A percentile compares a stretch with the other conserved stretches of the same genome.
Evolutionary conservation across 2,329 filamentous ascomycete species (phyloP).

Genomic region (Tolypocladium capitatum): DNA sequence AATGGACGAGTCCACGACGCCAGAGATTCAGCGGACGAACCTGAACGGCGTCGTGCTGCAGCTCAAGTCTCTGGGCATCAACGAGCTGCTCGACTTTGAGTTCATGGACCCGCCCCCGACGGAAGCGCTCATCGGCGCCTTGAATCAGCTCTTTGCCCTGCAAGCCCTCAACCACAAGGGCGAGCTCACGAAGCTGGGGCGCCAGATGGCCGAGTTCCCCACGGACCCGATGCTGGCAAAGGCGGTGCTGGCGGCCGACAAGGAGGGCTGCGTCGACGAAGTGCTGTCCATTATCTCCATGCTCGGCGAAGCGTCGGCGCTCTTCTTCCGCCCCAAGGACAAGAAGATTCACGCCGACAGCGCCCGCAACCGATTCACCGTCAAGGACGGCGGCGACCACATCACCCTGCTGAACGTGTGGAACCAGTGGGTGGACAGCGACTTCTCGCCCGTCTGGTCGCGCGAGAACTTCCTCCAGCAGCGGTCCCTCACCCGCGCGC

Average conservation of each 20-base stretch:
- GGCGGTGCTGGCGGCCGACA: conserved; percentile 74
- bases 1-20: conserved; percentile 80
- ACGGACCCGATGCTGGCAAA: conserved; percentile 87
- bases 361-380: conserved; percentile 74
- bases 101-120: conserved; percentile 91
- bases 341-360: conserved; percentile 95
- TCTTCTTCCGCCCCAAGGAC: conserved; percentile 93
- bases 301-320: conserved; percentile 73
- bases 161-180: conserved; percentile 82
- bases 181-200: conserved; percentile 76
- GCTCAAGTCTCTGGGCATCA: conserved; percentile 81
- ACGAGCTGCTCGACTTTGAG: conserved; percentile 85
- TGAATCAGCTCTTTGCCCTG: conserved; percentile 85
- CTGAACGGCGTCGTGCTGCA: conserved; percentile 73
- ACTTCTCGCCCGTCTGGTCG: conserved; percentile 78
- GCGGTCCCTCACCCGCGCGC: conserved; percentile 71
- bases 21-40: conserved; percentile 86
- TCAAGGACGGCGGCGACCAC: conserved; percentile 85
- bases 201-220: conserved; percentile 92
- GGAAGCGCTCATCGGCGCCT: conserved; percentile 73
- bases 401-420: conserved; percentile 81
- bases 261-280: conserved; percentile 87
- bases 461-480: conserved; percentile 92
- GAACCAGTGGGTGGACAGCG: conserved; percentile 89
- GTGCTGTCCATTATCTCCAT: conserved; percentile 89